Percentiles rank a stretch among this genome's conserved stretches.
Evolutionary conservation across 1,139 yeast genomes (phyloP).

Genomic region (Kodamaea sp.): DNA sequence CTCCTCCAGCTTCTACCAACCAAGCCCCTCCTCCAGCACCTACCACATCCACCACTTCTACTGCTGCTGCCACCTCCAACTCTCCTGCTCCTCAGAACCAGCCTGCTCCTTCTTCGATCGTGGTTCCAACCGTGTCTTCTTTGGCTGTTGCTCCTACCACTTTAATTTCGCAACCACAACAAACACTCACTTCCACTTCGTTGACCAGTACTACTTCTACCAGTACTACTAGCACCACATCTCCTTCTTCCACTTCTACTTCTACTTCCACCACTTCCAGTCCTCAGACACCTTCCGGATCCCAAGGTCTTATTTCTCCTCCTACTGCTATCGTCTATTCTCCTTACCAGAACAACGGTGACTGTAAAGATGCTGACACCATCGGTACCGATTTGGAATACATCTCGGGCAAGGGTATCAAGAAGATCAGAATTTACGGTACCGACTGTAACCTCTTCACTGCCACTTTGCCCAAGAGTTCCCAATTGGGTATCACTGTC

Average conservation of each 20-base stretch:
- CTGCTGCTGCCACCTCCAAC: conserved; percentile 1
- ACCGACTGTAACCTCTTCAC: conserved; percentile 76
- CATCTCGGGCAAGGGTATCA: conserved; percentile 63
- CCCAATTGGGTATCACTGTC: conserved; percentile 63
- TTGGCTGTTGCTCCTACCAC: conserved; percentile 3
- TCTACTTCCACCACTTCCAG: conserved; percentile 9
- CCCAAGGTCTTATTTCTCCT: conserved; percentile 20
- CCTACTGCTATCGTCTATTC: conserved; percentile 74
- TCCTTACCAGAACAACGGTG: conserved; percentile 69
- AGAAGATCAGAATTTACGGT: conserved; percentile 73
- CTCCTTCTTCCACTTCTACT: conserved; percentile 16
- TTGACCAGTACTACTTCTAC: conserved; percentile 1
- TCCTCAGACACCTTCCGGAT: background rate
- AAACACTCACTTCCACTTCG: conserved; percentile 9
- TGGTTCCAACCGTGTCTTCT: background rate
- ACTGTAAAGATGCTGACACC: conserved; percentile 60
- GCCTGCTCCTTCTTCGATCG: background rate
- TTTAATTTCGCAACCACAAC: conserved; percentile 7
- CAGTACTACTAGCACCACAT: conserved; percentile 4
- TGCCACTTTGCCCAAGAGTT: conserved; percentile 64
- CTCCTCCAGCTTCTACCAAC: conserved; percentile 10
- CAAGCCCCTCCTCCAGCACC: conserved; percentile 8
- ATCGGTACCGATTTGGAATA: conserved; percentile 60
- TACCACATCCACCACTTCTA: conserved; percentile 10
- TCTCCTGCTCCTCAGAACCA: conserved; percentile 1